phyloP scores from a whole-genome alignment of 192 early-diverging fungal species.

The Coemansia sp. region DNA sequence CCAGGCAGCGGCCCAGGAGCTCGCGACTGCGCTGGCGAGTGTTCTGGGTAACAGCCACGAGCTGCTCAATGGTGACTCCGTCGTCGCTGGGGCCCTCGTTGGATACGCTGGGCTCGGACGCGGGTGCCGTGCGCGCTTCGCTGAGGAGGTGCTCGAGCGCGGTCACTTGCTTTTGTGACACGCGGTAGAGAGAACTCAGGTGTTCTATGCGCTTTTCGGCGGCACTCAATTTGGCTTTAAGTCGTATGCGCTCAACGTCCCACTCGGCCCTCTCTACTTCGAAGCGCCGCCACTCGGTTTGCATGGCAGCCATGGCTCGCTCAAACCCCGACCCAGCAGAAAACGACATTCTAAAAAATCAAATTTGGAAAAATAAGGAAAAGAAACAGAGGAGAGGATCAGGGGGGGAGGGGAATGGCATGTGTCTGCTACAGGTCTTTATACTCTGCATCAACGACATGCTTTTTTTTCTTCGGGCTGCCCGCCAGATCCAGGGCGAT shows the following conservation, averaged over 20 bases:
- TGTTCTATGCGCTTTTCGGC: slow-evolving; percentile 45
- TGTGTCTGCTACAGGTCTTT: slow-evolving; percentile 20
- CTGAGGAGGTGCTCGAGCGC: slow-evolving; percentile 25
- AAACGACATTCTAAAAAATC: background rate
- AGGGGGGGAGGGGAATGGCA: background rate
- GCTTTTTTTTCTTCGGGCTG: background rate
- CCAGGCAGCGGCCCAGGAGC: slow-evolving; percentile 30
- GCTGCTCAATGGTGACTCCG: background rate
- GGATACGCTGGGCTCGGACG: background rate
- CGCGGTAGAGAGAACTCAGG: slow-evolving; percentile 13
- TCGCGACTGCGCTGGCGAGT: slow-evolving; percentile 20
- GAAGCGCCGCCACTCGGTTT: slow-evolving; percentile 45
- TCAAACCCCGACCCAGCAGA: slow-evolving; percentile 17
- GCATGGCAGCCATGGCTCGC: slow-evolving; percentile 29
- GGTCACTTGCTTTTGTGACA: slow-evolving; percentile 32
- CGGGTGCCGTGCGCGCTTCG: background rate
- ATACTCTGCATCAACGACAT: slow-evolving; percentile 40
- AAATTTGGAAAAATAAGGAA: background rate
- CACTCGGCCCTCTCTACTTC: slow-evolving; percentile 45
- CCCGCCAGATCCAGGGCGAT: background rate
- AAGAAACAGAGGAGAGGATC: background rate
- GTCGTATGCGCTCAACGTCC: slow-evolving; percentile 44
- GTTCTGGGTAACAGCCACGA: slow-evolving; percentile 16
- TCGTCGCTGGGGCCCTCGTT: background rate
- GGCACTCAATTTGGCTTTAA: slow-evolving; percentile 37